Conservation (phyloP, 441 rosid species). For the Adansonia madagascariensis region DNA sequence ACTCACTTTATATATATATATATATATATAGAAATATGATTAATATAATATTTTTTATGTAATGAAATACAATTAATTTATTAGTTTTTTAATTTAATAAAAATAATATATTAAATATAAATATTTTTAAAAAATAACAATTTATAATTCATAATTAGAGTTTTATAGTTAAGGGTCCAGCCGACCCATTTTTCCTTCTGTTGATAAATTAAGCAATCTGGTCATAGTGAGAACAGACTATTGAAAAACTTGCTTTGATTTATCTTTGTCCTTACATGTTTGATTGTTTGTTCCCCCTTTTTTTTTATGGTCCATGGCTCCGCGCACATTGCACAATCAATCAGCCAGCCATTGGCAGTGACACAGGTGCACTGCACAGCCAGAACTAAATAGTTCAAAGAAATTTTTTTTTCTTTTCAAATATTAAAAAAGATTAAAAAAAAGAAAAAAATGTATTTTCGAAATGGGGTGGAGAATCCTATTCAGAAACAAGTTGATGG, state of each 20-base stretch:
- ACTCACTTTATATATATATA: not conserved
- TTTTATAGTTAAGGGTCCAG: no score
- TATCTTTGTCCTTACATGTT: constrained; percentile 3
- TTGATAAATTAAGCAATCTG: not conserved
- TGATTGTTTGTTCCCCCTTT: not conserved
- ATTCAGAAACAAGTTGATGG: not conserved
- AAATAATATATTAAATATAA: no score
- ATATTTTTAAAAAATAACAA: no score
- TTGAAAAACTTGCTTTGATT: not conserved
- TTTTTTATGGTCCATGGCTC: not conserved
- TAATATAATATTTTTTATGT: no score
- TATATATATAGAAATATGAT: no score
- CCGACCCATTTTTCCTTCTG: not conserved
- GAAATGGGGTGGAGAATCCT: constrained; percentile 14
- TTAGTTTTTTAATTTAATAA: no score
- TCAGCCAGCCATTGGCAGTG: not conserved
- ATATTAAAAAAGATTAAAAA: not conserved
- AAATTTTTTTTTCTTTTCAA: not conserved
- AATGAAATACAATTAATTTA: no score
- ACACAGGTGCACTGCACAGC: not conserved
- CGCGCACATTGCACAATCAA: no score
- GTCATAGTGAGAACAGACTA: not conserved
- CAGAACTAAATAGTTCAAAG: not conserved
- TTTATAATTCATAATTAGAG: no score
- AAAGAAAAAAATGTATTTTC: not conserved